These are phyloP conservation scores for Sicyos baderoa DNA, from an alignment of 306 rosid genomes.

Conservation along the genomic window DNA sequence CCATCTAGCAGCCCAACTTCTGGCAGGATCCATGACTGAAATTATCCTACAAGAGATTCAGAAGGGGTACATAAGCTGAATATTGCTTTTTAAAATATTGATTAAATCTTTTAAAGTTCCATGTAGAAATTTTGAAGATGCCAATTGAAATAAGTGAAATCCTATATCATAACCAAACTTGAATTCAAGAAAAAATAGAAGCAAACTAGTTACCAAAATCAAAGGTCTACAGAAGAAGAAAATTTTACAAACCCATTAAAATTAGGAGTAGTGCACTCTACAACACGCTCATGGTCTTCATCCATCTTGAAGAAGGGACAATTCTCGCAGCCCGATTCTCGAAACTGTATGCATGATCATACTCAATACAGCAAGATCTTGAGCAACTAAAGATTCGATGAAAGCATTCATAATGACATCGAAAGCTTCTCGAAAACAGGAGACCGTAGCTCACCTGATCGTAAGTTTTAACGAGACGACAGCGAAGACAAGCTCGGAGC, in stretches of 20 bases:
- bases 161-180: background rate
- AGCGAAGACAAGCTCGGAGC: conserved; percentile 91
- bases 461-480: conserved; percentile 95
- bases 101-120: background rate
- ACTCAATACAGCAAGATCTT: background rate
- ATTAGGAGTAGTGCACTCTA: conserved; percentile 89
- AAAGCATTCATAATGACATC: background rate
- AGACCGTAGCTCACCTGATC: conserved; percentile 56
- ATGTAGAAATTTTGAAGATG: background rate
- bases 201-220: background rate
- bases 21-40: conserved; percentile 81
- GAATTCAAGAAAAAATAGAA: background rate
- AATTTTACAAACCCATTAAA: conserved; percentile 60
- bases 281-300: conserved; percentile 76
- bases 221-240: background rate
- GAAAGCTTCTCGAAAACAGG: background rate
- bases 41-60: conserved; percentile 41
- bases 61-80: conserved; percentile 9
- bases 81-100: background rate
- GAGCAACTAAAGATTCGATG: background rate
- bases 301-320: conserved; percentile 91
- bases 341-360: conserved; percentile 43
- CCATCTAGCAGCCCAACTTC: conserved; percentile 97
- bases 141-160: background rate
- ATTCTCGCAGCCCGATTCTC: conserved; percentile 90